Conservation (phyloP, 2,329 filamentous ascomycete genomes). For the Penicillium corylophilum region DNA sequence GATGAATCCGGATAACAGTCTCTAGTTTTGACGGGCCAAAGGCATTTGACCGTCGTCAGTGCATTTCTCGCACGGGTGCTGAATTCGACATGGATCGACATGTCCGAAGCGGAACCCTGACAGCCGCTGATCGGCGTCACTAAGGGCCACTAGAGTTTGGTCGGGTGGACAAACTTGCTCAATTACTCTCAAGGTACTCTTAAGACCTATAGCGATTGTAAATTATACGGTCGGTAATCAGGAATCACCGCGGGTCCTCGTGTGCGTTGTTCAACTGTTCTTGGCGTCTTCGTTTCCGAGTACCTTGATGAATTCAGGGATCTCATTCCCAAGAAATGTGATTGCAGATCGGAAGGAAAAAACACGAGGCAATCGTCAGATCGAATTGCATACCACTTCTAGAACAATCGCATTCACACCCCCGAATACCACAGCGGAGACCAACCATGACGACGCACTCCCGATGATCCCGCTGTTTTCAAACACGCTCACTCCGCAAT, state of each 20-base stretch:
- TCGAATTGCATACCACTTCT: background rate
- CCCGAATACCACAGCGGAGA: conserved; percentile 7
- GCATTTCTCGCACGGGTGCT: background rate
- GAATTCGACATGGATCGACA: background rate
- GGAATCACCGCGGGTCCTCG: no score
- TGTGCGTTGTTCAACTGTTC: no score
- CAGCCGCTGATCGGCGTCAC: conserved; percentile 15
- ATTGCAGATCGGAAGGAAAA: background rate
- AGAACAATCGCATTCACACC: background rate
- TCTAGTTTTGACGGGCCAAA: background rate
- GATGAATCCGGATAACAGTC: background rate
- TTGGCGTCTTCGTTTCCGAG: no score
- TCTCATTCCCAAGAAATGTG: no score
- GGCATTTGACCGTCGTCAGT: background rate
- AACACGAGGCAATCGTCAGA: background rate
- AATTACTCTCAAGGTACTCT: conserved; percentile 33
- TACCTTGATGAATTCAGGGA: no score
- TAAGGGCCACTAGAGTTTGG: background rate
- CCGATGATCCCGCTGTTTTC: conserved; percentile 5
- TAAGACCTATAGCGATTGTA: background rate
- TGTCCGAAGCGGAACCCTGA: background rate
- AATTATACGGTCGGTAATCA: no score
- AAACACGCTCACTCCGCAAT: background rate
- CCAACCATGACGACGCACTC: conserved; percentile 2
- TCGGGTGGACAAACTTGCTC: conserved; percentile 25